Base-by-base conservation (phyloP, 1,284 basidiomycete species). In the Moesziomyces antarcticus region DNA sequence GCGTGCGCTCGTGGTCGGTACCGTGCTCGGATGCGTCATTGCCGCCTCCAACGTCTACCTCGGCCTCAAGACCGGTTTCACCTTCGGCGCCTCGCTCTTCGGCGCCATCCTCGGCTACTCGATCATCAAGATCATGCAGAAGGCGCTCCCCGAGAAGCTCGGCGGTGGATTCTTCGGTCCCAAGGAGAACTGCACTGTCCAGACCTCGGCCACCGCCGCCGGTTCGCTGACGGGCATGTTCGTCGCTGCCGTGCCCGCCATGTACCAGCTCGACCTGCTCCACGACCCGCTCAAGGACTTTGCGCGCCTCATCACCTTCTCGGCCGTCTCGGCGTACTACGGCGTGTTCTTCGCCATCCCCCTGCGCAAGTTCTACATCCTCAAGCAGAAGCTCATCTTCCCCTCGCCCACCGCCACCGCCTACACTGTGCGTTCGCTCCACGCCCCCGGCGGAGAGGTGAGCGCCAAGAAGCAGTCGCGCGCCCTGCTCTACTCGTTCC, bases 371-470 rank as follows among this genome's bases (percentile, higher is more conserved):
- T 90, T 81, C 83, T 91, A 89, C 84, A 90, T 91, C 73, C 85
- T 91, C 55, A 87, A 89, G 80, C 89, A 90, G 80, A 90, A 90
- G 80, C 84, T 90, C 30, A 88, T 89, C 37, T 91, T 91, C 86
- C 90, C 89, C 2, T 89, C 89, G 3, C 89, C 89, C 16, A 88
- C 90, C 56, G 91, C 90, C 13, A 90, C 90, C 37, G 90, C 90
- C 20, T 89, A 87, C 77, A 90, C 89, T 20, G 90, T 91, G 71
- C 88, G 88, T 24, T 88, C 89, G 9, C 85, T 90, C 33, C 90
- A 91, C 77, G 86, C 78, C 20, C 63, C 68, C 46, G 75, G 77
- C 14, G 79, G 79, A 24, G 77, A 70, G 46, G 16, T 33, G 14
- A 86, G 85, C 14, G 89, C 89, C 24, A 87, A 85, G 80, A 89